These are phyloP conservation scores for Pythium folliculosum DNA, from an alignment of 352 stramenopile species.

Conservation along the genomic window DNA sequence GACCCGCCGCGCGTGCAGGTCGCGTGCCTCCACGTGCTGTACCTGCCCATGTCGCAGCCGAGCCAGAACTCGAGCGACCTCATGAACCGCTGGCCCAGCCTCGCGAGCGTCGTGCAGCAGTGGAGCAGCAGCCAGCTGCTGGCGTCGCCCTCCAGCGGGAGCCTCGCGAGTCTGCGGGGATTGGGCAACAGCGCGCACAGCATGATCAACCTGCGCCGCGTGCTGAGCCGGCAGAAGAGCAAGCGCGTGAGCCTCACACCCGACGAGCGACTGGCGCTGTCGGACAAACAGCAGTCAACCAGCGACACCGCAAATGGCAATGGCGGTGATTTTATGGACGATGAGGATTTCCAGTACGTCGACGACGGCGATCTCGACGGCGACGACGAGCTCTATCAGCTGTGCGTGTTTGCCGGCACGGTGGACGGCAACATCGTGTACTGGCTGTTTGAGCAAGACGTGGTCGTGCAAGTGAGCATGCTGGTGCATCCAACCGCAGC, in stretches of 20 bases:
- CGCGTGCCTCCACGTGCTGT: slow-evolving; percentile 60
- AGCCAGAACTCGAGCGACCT: slow-evolving; percentile 63
- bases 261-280: slow-evolving; percentile 7
- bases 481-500: slow-evolving; percentile 38
- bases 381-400: slow-evolving; percentile 43
- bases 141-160: not conserved
- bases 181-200: slow-evolving; percentile 25
- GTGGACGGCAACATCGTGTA: slow-evolving; percentile 65
- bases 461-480: slow-evolving; percentile 68
- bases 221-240: slow-evolving; percentile 31
- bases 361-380: slow-evolving; percentile 36
- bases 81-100: slow-evolving; percentile 33
- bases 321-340: slow-evolving; percentile 19
- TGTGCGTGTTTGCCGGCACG: slow-evolving; percentile 76
- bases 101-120: slow-evolving; percentile 38
- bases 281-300: not conserved
- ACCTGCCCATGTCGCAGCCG: slow-evolving; percentile 63
- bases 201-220: slow-evolving; percentile 32
- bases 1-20: slow-evolving; percentile 53
- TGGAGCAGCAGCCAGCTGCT: slow-evolving; percentile 30
- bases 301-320: not conserved
- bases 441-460: slow-evolving; percentile 66
- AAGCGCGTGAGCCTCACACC: slow-evolving; percentile 24
- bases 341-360: slow-evolving; percentile 42
- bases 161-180: slow-evolving; percentile 11